A percentile compares a stretch with the other conserved stretches of the same genome.
Conservation (phyloP, 306 rosid species). For the Lathyrus oleraceus region DNA sequence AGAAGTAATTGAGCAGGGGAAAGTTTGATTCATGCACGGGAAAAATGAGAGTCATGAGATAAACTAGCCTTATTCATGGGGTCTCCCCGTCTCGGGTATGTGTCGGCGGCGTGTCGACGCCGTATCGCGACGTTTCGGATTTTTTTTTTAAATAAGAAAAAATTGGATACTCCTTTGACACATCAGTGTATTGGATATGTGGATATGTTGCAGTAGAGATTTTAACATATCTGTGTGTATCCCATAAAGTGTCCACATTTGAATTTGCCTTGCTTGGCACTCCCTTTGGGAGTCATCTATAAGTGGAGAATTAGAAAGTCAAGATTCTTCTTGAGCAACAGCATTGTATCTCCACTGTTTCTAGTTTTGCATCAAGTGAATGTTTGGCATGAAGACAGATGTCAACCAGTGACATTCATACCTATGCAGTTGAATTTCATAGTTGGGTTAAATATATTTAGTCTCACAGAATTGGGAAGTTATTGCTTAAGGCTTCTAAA, state of each 20-base stretch:
- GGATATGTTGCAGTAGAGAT: too few species aligned
- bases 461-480: not conserved
- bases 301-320: not conserved
- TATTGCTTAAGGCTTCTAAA: not conserved
- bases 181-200: too few species aligned
- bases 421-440: not conserved
- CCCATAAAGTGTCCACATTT: not conserved
- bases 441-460: not conserved
- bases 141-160: too few species aligned
- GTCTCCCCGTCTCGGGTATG: too few species aligned
- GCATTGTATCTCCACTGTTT: not conserved
- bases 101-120: too few species aligned
- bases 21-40: not conserved
- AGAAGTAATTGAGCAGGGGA: not conserved
- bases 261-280: constrained; percentile 6
- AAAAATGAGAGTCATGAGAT: not conserved
- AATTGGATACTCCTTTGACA: too few species aligned
- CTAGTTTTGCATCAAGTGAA: constrained; percentile 1
- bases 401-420: not conserved
- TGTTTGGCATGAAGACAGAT: not conserved
- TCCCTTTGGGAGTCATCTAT: not conserved
- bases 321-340: not conserved
- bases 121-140: too few species aligned
- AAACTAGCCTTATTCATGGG: too few species aligned
- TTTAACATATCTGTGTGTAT: not conserved